A percentile compares a stretch with the other conserved stretches of the same genome.
These are phyloP conservation scores for Epichloe sibirici DNA, from an alignment of 2,329 filamentous ascomycete species.

Conservation along the genomic window DNA sequence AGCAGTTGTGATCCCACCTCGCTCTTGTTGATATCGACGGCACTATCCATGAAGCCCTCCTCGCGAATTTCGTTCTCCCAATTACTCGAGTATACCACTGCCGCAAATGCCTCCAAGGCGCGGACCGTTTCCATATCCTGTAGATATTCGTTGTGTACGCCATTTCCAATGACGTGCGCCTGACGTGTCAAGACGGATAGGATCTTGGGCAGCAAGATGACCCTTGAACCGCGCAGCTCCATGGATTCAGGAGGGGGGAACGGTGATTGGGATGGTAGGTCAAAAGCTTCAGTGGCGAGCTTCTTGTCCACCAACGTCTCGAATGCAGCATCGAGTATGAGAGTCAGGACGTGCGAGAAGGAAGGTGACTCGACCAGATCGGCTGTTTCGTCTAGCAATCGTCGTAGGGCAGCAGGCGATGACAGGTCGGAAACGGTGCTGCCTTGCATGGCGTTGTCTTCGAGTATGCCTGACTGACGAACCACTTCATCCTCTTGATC, in stretches of 20 bases:
- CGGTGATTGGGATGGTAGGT: constrained; percentile 26
- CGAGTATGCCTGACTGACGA: constrained; percentile 68
- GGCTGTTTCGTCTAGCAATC: constrained; percentile 86
- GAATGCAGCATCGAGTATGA: constrained; percentile 80
- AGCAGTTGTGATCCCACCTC: constrained; percentile 10
- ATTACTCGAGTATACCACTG: constrained; percentile 79
- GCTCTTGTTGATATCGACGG: constrained; percentile 19
- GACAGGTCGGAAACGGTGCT: constrained; percentile 29
- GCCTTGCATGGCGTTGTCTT: constrained; percentile 29
- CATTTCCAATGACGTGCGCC: constrained; percentile 77
- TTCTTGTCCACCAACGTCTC: constrained; percentile 73
- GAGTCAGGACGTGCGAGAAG: constrained; percentile 75
- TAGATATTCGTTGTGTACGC: constrained; percentile 58
- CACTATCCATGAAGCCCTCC: constrained; percentile 29
- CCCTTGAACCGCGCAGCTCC: constrained; percentile 45
- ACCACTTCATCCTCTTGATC: constrained; percentile 76
- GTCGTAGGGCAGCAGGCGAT: constrained; percentile 53
- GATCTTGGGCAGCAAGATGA: constrained; percentile 66
- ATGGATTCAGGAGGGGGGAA: constrained; percentile 37
- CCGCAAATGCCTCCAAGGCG: constrained; percentile 72
- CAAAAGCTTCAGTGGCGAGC: constrained; percentile 68
- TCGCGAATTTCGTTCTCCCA: constrained; percentile 55
- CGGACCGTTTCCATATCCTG: constrained; percentile 64
- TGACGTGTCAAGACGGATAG: constrained; percentile 84
- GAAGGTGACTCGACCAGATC: constrained; percentile 90